phyloP scores from a whole-genome alignment of 2,329 filamentous ascomycete species.

The Mollisia scopiformis region DNA sequence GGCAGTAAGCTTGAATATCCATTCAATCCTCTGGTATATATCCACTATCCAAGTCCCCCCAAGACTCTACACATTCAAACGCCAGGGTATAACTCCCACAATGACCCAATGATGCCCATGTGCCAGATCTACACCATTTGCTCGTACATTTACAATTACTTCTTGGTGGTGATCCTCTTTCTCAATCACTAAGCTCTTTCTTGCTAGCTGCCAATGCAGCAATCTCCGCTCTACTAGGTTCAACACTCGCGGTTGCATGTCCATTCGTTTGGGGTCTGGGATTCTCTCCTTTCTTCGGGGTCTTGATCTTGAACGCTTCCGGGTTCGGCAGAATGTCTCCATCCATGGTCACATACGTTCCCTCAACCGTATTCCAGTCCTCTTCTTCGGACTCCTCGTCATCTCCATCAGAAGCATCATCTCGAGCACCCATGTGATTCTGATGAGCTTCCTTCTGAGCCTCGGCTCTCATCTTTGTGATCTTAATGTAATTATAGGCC shows the following conservation, averaged over 20 bases:
- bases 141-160: not conserved
- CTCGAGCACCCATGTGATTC: constrained; percentile 17
- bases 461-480: constrained; percentile 82
- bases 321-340: constrained; percentile 33
- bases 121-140: not conserved
- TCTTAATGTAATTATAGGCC: constrained; percentile 94
- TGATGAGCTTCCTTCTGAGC: constrained; percentile 58
- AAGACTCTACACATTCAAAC: not conserved
- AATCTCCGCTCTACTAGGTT: constrained; percentile 11
- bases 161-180: not conserved
- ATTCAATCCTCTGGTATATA: not conserved
- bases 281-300: constrained; percentile 12
- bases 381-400: constrained; percentile 21
- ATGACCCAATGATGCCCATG: not conserved
- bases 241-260: not conserved
- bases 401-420: constrained; percentile 28
- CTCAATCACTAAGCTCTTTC: constrained; percentile 26
- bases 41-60: not conserved
- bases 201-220: constrained; percentile 23
- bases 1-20: not conserved
- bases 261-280: constrained; percentile 3
- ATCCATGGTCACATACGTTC: constrained; percentile 32
- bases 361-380: constrained; percentile 31
- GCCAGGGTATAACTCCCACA: not conserved
- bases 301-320: constrained; percentile 3